A percentile compares a stretch with the other conserved stretches of the same genome.
Evolutionary conservation across 805 yeast genomes (phyloP).

Genomic region (Saturnispora diversa): DNA sequence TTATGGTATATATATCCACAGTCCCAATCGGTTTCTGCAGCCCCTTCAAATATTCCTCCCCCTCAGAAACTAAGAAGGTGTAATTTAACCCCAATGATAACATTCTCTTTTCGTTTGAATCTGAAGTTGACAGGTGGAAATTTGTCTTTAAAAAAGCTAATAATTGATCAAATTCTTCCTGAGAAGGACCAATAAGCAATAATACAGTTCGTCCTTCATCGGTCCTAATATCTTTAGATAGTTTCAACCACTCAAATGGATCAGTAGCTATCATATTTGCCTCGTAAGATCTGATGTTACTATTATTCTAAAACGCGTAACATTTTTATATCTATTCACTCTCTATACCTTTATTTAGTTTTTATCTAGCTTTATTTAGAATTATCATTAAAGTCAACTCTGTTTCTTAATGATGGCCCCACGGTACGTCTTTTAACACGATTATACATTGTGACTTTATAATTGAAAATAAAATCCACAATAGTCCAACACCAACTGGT

Average conservation of each 20-base stretch:
- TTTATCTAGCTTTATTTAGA: conserved; percentile 20
- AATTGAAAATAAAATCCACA: conserved; percentile 60
- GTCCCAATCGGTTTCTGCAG: not conserved
- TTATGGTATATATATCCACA: conserved; percentile 11
- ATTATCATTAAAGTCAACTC: conserved; percentile 29
- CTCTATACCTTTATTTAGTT: too few relatives aligned
- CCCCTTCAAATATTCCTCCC: not conserved
- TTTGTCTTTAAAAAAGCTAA: conserved; percentile 1
- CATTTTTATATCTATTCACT: too few relatives aligned
- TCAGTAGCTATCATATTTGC: not conserved
- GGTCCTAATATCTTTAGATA: too few relatives aligned
- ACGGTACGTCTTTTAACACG: conserved; percentile 60
- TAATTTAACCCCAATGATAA: conserved; percentile 8
- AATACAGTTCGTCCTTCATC: not conserved
- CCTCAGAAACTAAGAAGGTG: not conserved
- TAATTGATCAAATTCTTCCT: not conserved
- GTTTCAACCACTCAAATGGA: too few relatives aligned
- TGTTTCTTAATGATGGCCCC: conserved; percentile 29
- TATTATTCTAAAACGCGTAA: too few relatives aligned
- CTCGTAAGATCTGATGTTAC: too few relatives aligned
- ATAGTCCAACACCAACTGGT: conserved; percentile 73
- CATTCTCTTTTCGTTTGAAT: not conserved
- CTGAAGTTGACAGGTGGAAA: not conserved
- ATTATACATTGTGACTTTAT: conserved; percentile 65
- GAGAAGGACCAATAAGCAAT: not conserved